Evolutionary conservation across 306 rosid species (phyloP), one percentile per base, ranked within the genome.

Genomic region (Canavalia gladiata): DNA sequence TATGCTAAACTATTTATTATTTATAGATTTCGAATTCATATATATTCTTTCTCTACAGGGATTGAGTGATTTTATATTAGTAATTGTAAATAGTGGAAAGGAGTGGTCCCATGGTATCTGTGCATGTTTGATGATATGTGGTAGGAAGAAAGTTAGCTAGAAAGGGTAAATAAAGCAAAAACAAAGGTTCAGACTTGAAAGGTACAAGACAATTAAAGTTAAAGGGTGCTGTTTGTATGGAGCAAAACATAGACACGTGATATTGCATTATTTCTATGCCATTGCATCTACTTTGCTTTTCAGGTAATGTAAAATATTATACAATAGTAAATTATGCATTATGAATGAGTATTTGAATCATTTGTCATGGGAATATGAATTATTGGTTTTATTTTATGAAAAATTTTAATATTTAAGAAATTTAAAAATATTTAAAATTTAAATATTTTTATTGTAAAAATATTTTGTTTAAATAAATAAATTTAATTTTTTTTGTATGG

Each of bases 221-320:
- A 58, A 59, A 74, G n/a, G 76, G 59, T 41, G 4, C 46, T 79
- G 88, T 63, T 72, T 81, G 45, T 69, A 84, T 68, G 84, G 83
- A 72, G 74, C 68, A 70, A 63, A 83, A 83, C 90, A 81, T 13
- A 8, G 29, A 54, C 89, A 75, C 88, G 88, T 78, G 90, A 84
- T 5, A 37, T 60, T 18, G 51, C 85, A 70, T 84, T 84, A 43
- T 75, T 57, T 84, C 84, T 25, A 50, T 59, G 82, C 29, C 7
- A 18, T 76, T 74, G 79, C 50, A 68, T 71, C n/a, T 5, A 9
- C 4, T 1, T 54, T 54, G 1, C 2, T 0, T 13, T 54, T 54
- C n/a, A 3, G 2, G 12, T 9, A 49, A 49, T 49, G n/a, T 8
- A 49, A 37, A 37, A 37, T 37, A 37, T 37, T 37, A 0, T 37